Evolutionary conservation across 108 stramenopile genomes (phyloP), one percentile per base, ranked within the genome.

Genomic region (Nannochloropsis gaditana): DNA sequence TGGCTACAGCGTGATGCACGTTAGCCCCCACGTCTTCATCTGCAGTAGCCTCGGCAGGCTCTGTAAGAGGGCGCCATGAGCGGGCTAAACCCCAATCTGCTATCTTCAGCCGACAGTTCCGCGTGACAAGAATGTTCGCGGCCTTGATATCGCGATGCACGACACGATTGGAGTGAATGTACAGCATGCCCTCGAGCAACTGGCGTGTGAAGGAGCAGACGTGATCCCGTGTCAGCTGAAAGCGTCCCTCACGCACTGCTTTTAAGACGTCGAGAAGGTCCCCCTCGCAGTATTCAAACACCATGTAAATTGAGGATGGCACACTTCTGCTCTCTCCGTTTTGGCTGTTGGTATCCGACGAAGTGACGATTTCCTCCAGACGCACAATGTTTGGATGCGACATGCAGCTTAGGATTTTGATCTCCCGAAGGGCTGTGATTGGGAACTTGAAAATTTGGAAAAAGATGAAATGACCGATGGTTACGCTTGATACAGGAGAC

Each of bases 141-240:
- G 89, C 92, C 45, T 93, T 93, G 80, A 99, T 91, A 91, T 99
- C 99, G 15, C 99, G 95, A 90, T 99, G 99, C 85, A 98, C 96
- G 41, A 99, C 95, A 59, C 93, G 91, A 44, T 94, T 90, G 3
- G 91, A 85, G 86, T 99, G 99, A 86, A 99, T 93, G 91, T 96
- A 97, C 41, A 87, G 79, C 44, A 96, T 93, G 42, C 96, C 97
- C 31, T 95, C 91, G 79, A 99, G 85, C 9, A 98, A 86, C 86
- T 98, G 97, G 9, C 83, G 17, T 9, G 85, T 89, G 83, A 86
- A 89, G 59, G 59, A 73, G n/a, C n/a, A n/a, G 59, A 73, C 4
- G 59, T 73, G 59, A n/a, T 73, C 59, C 6, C n/a, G 59, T 15
- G 59, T 73, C 19, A 73, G 59, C 3, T 73, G n/a, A 73, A 73